phyloP scores from a whole-genome alignment of 306 rosid species.

The Echinosophora koreensis region DNA sequence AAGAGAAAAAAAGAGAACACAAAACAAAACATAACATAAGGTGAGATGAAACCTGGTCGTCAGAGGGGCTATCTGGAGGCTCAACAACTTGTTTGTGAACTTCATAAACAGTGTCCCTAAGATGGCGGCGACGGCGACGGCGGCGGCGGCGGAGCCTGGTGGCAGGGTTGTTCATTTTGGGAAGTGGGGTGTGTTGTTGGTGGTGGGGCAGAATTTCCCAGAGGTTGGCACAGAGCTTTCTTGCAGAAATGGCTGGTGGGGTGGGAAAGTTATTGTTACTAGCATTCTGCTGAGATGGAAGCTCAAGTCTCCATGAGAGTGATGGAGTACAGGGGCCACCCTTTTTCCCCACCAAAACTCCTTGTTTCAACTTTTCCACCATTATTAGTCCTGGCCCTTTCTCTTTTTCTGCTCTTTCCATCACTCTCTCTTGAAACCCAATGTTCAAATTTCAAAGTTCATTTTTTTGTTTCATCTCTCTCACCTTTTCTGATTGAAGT shows the following conservation, averaged over 20 bases:
- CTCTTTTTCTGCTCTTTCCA: conserved; percentile 47
- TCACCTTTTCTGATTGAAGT: conserved; percentile 9
- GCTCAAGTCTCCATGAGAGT: conserved; percentile 80
- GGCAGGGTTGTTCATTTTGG: conserved; percentile 50
- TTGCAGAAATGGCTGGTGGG: conserved; percentile 64
- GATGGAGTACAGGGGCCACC: conserved; percentile 74
- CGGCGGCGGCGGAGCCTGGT: conserved; percentile 52
- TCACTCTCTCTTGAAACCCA: conserved; percentile 24
- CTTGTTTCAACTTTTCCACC: conserved; percentile 63
- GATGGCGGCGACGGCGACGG: conserved; percentile 51
- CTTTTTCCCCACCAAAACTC: conserved; percentile 60
- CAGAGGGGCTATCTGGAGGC: conserved; percentile 47
- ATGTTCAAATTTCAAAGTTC: conserved; percentile 47
- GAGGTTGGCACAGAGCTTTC: conserved; percentile 78
- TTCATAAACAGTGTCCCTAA: conserved; percentile 42
- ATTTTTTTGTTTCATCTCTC: conserved; percentile 5
- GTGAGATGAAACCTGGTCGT: conserved; percentile 54
- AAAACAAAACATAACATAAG: neutral
- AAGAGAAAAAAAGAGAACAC: neutral
- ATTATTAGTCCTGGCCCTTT: conserved; percentile 48
- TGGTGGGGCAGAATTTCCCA: conserved; percentile 74
- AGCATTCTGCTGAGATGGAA: conserved; percentile 41
- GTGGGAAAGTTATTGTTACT: conserved; percentile 33
- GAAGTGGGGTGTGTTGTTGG: conserved; percentile 49
- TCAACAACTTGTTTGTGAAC: conserved; percentile 39